Conservation (phyloP, 495 filamentous ascomycete genomes). For the Lentithecium fluviatile region DNA sequence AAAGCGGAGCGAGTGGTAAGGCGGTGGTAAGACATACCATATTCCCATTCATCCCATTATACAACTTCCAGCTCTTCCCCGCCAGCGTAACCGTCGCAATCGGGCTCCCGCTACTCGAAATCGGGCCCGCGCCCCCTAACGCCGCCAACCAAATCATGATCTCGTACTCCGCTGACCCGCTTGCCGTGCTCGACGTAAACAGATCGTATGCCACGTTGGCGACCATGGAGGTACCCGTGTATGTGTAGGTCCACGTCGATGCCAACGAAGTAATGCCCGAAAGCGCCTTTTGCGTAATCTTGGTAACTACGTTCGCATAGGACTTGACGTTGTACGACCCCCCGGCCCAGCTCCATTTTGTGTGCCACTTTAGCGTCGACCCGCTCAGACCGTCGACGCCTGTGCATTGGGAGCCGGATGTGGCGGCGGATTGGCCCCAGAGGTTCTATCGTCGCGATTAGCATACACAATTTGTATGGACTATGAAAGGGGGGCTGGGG, state of each 20-base stretch:
- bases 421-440: conserved; percentile 9
- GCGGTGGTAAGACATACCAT: conserved; percentile 59
- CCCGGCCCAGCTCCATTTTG: conserved; percentile 18
- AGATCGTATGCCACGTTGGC: conserved; percentile 67
- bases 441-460: not conserved
- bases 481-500: too few relatives aligned
- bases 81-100: conserved; percentile 55
- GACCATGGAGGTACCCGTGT: conserved; percentile 52
- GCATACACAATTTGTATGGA: too few relatives aligned
- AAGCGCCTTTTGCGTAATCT: not conserved
- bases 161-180: conserved; percentile 56
- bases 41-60: conserved; percentile 54
- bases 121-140: conserved; percentile 61
- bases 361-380: conserved; percentile 15
- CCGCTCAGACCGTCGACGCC: conserved; percentile 4
- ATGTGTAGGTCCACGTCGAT: conserved; percentile 4
- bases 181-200: conserved; percentile 54
- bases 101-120: conserved; percentile 56
- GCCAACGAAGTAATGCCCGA: not conserved
- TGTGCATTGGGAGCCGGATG: conserved; percentile 17
- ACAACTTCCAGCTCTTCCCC: conserved; percentile 55
- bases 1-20: too few relatives aligned
- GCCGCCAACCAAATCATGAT: conserved; percentile 72
- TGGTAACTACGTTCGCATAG: conserved; percentile 6
- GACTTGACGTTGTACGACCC: conserved; percentile 7